phyloP scores from a whole-genome alignment of 2,329 filamentous ascomycete genomes.

The Fusarium oxysporum region DNA sequence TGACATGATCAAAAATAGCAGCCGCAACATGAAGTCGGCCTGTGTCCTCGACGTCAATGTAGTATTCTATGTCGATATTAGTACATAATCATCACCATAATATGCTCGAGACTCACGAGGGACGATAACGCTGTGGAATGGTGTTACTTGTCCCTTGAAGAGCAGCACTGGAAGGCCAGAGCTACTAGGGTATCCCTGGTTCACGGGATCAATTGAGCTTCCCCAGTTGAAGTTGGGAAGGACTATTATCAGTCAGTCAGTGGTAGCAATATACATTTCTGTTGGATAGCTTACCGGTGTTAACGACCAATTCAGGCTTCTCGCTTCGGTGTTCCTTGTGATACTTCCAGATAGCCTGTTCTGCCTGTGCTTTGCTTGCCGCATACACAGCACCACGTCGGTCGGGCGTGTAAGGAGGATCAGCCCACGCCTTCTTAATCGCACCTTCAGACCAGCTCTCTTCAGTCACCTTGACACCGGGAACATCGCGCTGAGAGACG shows the following conservation, averaged over 20 bases:
- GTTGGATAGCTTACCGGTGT: slow-evolving; percentile 5
- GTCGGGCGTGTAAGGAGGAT: slow-evolving; percentile 49
- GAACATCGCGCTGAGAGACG: too few species aligned
- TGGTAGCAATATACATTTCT: too few species aligned
- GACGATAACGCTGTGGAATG: too few species aligned
- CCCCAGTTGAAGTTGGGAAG: slow-evolving; percentile 48
- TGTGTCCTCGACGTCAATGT: slow-evolving; percentile 60
- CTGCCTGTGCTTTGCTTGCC: slow-evolving; percentile 53
- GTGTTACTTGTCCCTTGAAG: slow-evolving; percentile 32
- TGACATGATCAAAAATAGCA: slow-evolving; percentile 57
- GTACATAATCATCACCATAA: too few species aligned
- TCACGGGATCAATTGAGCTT: slow-evolving; percentile 21
- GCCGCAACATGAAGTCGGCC: slow-evolving; percentile 66
- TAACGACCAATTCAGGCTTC: slow-evolving; percentile 45
- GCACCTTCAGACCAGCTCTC: slow-evolving; percentile 51
- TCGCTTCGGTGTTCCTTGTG: slow-evolving; percentile 32
- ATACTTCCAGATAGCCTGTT: slow-evolving; percentile 55
- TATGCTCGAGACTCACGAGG: too few species aligned
- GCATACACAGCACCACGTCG: slow-evolving; percentile 48
- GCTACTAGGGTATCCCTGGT: slow-evolving; percentile 42
- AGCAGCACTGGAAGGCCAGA: slow-evolving; percentile 32
- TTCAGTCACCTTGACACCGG: slow-evolving; percentile 3
- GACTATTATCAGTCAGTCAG: slow-evolving; percentile 6
- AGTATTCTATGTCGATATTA: slow-evolving; percentile 51
- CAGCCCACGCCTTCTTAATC: slow-evolving; percentile 51